Evolutionary conservation across 176 grass and related monocot genomes (phyloP), one percentile per base, ranked within the genome.

Genomic region (Avena sativa): DNA sequence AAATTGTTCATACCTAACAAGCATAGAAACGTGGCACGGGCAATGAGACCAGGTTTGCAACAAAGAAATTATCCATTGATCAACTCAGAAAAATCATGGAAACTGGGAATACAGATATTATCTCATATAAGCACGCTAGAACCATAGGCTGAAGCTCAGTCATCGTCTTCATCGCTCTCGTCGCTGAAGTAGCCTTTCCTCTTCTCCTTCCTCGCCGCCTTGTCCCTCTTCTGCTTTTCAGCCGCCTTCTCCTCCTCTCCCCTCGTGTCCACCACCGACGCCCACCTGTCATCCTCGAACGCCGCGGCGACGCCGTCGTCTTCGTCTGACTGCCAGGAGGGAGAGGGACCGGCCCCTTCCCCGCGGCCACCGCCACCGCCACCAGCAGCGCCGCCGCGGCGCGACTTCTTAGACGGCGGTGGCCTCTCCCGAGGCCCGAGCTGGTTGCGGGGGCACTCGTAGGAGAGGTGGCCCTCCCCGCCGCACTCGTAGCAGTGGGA

Each of bases 391-490:
- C 67, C 86, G 0, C 82, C 71, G 21, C 90, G 86, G 28, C 86
- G 86, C 8, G 79, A 74, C 30, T 88, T 92, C 73, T 92, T 91
- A 0, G 92, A 88, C 10, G 79, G 85, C 25, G 82, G 66, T 0
- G 97, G 94, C n/a, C 85, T 88, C 80, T 99, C 97, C 16, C 97
- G 91, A 6, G 94, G 87, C 0, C 97, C 94, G 47, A 99, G 91
- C 86, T 96, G 94, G 76, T 96, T 99, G 60, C 91, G 91, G 10
- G 97, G 94, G 85, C 97, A 99, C 89, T 99, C 94, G 88, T 99
- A 96, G 6, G 97, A 99, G 61, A 99, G 92, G 81, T 99, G 97
- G 4, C 94, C 92, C 43, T 87, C 89, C 17, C 92, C 90, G 21
- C 94, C 90, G 78, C 97, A 96, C 85, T 99, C 97, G 19, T 96